Percentiles rank a stretch among this genome's conserved stretches.
Evolutionary conservation across 768 basidiomycete species (phyloP).

Genomic region (Collybia sp.): DNA sequence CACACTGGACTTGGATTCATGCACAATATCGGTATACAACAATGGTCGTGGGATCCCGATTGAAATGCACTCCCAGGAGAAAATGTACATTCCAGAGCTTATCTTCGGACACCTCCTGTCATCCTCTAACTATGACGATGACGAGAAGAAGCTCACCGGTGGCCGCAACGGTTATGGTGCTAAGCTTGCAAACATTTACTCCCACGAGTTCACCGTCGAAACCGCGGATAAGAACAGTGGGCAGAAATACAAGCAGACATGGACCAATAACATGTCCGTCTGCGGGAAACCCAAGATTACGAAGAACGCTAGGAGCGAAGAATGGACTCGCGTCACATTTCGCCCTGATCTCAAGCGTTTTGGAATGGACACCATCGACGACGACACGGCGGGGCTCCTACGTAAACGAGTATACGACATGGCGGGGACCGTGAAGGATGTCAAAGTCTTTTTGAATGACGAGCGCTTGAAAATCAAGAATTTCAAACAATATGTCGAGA

Average conservation of each 20-base stretch:
- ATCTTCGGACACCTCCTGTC: slow-evolving; percentile 96
- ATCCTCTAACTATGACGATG: slow-evolving; percentile 96
- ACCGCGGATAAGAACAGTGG: slow-evolving; percentile 84
- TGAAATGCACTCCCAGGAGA: slow-evolving; percentile 90
- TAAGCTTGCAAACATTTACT: slow-evolving; percentile 98
- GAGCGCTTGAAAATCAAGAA: slow-evolving; percentile 88
- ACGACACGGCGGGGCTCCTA: slow-evolving; percentile 83
- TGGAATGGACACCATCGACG: slow-evolving; percentile 88
- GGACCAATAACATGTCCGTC: slow-evolving; percentile 89
- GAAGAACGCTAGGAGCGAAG: slow-evolving; percentile 81
- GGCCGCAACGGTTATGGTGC: slow-evolving; percentile 99
- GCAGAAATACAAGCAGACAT: slow-evolving; percentile 94
- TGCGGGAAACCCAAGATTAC: slow-evolving; percentile 91
- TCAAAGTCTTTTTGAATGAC: slow-evolving; percentile 93
- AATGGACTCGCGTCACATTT: slow-evolving; percentile 92
- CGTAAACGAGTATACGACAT: slow-evolving; percentile 95
- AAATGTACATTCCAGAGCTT: slow-evolving; percentile 93
- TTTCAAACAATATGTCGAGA: slow-evolving; percentile 96
- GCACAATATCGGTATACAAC: slow-evolving; percentile 89
- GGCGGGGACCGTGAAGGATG: slow-evolving; percentile 89
- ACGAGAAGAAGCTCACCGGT: slow-evolving; percentile 97
- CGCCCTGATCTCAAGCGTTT: slow-evolving; percentile 89
- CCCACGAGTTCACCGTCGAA: slow-evolving; percentile 91
- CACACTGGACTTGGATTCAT: slow-evolving; percentile 77
- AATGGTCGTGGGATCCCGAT: slow-evolving; percentile 96